Base-by-base conservation (phyloP, 805 yeast genomes). In the Phaffomyces opuntiae region DNA sequence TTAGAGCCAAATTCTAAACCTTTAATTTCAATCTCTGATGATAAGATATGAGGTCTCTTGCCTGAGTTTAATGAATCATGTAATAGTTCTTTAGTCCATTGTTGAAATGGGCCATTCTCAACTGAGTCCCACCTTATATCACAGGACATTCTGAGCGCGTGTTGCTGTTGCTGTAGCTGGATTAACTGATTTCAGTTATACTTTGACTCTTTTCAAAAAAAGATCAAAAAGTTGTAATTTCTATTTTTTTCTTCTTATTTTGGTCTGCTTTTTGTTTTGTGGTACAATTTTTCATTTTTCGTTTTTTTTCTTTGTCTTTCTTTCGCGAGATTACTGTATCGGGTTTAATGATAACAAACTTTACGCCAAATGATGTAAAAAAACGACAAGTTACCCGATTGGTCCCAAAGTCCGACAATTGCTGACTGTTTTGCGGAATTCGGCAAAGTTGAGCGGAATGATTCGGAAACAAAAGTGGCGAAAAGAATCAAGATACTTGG, bases 1-100 rank as follows among this genome's bases (percentile, higher is more conserved):
- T 75, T 71, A 40, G 80, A 73, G 9, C 95, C 95, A 66, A 87
- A 81, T 55, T 81, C 74, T 35, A 86, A 70, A 51, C 83, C 87
- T 46, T 78, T 74, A 41, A 86, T 87, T 35, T 68, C 67, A 50
- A 86, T 85, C 40, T 74, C 76, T 17, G 86, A 83, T 25, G 87
- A 86, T 16, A 86, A 67, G 7, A 86, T 80, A 42, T 75, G 77
- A 11, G 91, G 89, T 45, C 81, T 67, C 53, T 78, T 79, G 4
- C 88, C 88, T 25, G 85, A 77, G 58, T 86, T 86, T 37, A 86
- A 70, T 0, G 91, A 86, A 48, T 79, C 83, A 29, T 85, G 81
- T 16, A 86, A 66, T 36, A 85, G 68, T 45, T 80, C 82, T 43
- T 73, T 73, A 8, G 87, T 78, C 75, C 85, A 82, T 27, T 69